Percentiles rank a stretch among this genome's conserved stretches.
Conservation (phyloP, 2,329 filamentous ascomycete genomes). For the Rhynchosporium graminicola region DNA sequence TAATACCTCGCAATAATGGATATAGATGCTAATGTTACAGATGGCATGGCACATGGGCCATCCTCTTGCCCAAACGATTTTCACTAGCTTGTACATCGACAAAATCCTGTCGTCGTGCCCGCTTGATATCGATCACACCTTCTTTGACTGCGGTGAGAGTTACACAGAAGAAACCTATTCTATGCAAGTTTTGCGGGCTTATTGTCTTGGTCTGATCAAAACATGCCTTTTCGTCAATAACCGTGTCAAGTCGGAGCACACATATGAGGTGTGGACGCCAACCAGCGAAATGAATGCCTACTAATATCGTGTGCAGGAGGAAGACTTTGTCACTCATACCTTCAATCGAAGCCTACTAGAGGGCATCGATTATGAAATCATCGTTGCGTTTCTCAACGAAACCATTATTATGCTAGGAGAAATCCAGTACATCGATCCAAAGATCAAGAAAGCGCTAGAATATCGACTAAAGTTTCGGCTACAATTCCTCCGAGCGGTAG, state of each 20-base stretch:
- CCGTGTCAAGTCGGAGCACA: constrained; percentile 79
- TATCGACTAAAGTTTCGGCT: constrained; percentile 67
- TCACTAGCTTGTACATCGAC: constrained; percentile 91
- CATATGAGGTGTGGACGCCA: constrained; percentile 70
- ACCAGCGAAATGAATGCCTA: neutral
- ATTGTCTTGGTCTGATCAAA: constrained; percentile 83
- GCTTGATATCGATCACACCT: constrained; percentile 51
- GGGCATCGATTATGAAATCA: constrained; percentile 52
- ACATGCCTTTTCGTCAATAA: constrained; percentile 77
- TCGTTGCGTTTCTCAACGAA: constrained; percentile 38
- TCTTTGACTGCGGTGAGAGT: constrained; percentile 33
- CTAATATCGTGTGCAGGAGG: constrained; percentile 61
- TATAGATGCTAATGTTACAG: constrained; percentile 45
- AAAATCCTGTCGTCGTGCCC: constrained; percentile 73
- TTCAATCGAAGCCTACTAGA: constrained; percentile 79
- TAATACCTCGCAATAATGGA: neutral
- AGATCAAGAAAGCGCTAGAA: constrained; percentile 56
- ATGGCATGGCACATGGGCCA: constrained; percentile 98
- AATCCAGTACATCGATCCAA: constrained; percentile 39
- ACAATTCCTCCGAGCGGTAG: constrained; percentile 57
- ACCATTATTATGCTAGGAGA: constrained; percentile 37
- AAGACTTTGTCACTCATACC: constrained; percentile 93
- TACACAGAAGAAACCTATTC: constrained; percentile 47
- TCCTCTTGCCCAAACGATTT: constrained; percentile 88
- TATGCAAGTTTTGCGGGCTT: constrained; percentile 72